These are phyloP conservation scores for Trametes meyenii DNA, from an alignment of 768 basidiomycete species.

Conservation along the genomic window DNA sequence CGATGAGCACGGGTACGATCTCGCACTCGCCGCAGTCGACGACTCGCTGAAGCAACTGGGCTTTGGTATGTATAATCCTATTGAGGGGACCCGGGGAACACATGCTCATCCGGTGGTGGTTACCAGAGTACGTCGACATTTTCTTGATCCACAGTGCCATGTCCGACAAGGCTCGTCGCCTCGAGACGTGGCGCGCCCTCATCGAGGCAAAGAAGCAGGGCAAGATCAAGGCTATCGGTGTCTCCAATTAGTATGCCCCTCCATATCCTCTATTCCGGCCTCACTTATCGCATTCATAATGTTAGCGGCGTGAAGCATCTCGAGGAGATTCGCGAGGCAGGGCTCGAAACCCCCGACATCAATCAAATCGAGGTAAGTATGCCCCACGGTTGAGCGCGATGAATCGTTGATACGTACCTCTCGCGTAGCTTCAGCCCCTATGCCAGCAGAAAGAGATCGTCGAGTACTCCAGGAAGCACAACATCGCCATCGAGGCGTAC, in stretches of 20 bases:
- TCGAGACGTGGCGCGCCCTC: slow-evolving; percentile 44
- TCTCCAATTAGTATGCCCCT: slow-evolving; percentile 50
- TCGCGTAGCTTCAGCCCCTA: slow-evolving; percentile 67
- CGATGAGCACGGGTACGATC: slow-evolving; percentile 64
- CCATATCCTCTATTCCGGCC: slow-evolving; percentile 9
- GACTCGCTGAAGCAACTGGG: slow-evolving; percentile 46
- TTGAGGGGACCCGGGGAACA: background rate
- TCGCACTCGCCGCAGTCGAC: slow-evolving; percentile 59
- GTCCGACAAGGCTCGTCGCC: slow-evolving; percentile 39
- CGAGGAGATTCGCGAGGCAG: slow-evolving; percentile 68
- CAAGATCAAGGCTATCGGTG: slow-evolving; percentile 42
- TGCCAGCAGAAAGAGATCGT: slow-evolving; percentile 84
- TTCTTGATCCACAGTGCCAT: slow-evolving; percentile 48
- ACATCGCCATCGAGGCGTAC: slow-evolving; percentile 46
- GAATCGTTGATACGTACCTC: slow-evolving; percentile 37
- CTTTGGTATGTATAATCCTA: slow-evolving; percentile 41
- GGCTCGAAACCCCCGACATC: slow-evolving; percentile 65
- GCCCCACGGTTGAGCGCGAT: background rate
- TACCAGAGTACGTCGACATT: slow-evolving; percentile 49
- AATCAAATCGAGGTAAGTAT: slow-evolving; percentile 78
- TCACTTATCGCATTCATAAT: background rate
- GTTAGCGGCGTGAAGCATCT: slow-evolving; percentile 71
- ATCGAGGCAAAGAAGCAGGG: slow-evolving; percentile 41
- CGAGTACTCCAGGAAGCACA: slow-evolving; percentile 52
- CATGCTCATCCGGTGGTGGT: background rate